Percentiles rank a stretch among this genome's conserved stretches.
phyloP scores from a whole-genome alignment of 345 rosid species.

The Stellera chamaejasme region DNA sequence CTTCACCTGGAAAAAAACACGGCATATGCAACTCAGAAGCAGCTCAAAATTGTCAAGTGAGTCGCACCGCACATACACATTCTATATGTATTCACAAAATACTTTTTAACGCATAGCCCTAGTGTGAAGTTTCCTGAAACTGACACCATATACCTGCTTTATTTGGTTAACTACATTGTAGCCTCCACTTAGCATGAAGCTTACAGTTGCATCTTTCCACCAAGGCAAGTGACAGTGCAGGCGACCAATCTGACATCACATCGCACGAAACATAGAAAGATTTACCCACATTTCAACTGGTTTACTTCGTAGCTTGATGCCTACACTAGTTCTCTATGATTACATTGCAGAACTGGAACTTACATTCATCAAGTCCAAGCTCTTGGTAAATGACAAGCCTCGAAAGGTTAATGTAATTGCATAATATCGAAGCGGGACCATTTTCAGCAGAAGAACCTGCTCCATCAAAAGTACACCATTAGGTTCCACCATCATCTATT shows the following conservation, averaged over 20 bases:
- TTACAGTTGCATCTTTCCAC: constrained; percentile 81
- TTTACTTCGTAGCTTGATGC: not conserved
- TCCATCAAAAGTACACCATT: constrained; percentile 10
- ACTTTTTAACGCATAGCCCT: too few species aligned
- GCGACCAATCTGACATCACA: constrained; percentile 46
- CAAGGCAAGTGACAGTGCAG: constrained; percentile 76
- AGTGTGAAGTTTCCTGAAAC: not conserved
- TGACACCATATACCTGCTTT: constrained; percentile 35
- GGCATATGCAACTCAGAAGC: not conserved
- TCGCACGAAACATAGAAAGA: not conserved
- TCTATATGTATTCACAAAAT: too few species aligned
- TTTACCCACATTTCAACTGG: not conserved
- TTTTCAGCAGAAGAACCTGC: constrained; percentile 61
- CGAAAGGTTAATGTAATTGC: constrained; percentile 58
- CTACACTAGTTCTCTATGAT: too few species aligned
- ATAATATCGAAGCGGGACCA: constrained; percentile 55
- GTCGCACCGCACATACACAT: not conserved
- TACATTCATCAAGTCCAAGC: constrained; percentile 75
- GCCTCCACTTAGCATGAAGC: constrained; percentile 75
- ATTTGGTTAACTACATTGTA: constrained; percentile 59
- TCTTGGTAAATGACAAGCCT: constrained; percentile 40
- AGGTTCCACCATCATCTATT: not conserved
- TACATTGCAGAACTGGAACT: constrained; percentile 8
- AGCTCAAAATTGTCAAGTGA: too few species aligned
- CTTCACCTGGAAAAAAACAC: constrained; percentile 40